A percentile compares a stretch with the other conserved stretches of the same genome.
Conservation (phyloP, 2,329 filamentous ascomycete species). For the Fusarium mexicanum region DNA sequence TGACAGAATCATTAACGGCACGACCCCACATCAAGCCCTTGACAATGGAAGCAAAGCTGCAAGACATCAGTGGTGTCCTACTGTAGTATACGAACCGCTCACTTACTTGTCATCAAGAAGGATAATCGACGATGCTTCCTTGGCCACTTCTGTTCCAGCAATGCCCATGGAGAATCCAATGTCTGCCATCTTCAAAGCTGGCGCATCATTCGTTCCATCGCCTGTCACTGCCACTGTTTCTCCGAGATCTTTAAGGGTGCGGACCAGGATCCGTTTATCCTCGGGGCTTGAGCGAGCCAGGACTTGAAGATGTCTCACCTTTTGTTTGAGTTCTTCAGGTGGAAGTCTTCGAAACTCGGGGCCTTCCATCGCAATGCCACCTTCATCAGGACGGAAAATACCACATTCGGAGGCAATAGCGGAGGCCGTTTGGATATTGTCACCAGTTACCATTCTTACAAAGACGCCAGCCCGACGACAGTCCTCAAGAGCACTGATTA, state of each 20-base stretch:
- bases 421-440: conserved; percentile 56
- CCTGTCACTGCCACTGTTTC: conserved; percentile 69
- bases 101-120: conserved; percentile 66
- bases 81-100: not conserved
- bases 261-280: conserved; percentile 71
- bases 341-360: conserved; percentile 65
- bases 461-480: conserved; percentile 74
- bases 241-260: conserved; percentile 69
- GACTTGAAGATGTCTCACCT: conserved; percentile 70
- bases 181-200: conserved; percentile 68
- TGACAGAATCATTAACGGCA: conserved; percentile 69
- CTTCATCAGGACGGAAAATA: conserved; percentile 59
- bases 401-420: conserved; percentile 58
- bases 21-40: conserved; percentile 71
- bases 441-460: conserved; percentile 71
- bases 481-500: conserved; percentile 69
- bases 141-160: conserved; percentile 70
- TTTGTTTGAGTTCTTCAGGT: conserved; percentile 61
- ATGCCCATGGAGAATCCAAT: conserved; percentile 74
- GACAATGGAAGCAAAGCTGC: conserved; percentile 63
- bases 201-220: conserved; percentile 70
- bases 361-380: conserved; percentile 71
- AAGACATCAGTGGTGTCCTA: conserved; percentile 6
- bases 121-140: conserved; percentile 70
- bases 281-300: conserved; percentile 73